Percentiles rank a stretch among this genome's conserved stretches.
Conservation (phyloP, 352 stramenopile species). For the Globisporangium emineosum region DNA sequence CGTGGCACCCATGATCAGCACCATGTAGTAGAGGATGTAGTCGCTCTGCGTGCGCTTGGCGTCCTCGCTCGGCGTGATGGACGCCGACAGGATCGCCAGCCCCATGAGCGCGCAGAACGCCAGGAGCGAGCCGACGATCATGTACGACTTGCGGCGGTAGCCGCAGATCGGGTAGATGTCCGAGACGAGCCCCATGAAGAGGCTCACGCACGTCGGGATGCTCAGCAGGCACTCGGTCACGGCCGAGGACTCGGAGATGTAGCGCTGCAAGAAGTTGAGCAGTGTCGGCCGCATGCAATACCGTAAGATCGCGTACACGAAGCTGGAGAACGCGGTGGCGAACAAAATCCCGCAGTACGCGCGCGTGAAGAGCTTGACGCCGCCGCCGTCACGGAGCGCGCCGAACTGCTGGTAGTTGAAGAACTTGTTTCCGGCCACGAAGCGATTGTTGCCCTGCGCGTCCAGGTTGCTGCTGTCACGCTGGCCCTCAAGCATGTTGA, state of each 20-base stretch:
- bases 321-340: conserved; percentile 43
- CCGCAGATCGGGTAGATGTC: conserved; percentile 84
- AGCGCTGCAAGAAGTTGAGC: conserved; percentile 59
- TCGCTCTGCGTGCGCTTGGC: conserved; percentile 21
- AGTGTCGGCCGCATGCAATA: conserved; percentile 69
- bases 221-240: conserved; percentile 75
- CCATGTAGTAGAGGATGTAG: conserved; percentile 29
- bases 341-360: conserved; percentile 58
- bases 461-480: conserved; percentile 10
- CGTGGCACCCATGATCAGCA: conserved; percentile 74
- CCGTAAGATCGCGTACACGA: conserved; percentile 61
- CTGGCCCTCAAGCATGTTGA: conserved; percentile 15
- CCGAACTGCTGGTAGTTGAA: conserved; percentile 82
- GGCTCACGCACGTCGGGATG: conserved; percentile 86
- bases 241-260: conserved; percentile 43
- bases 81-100: conserved; percentile 51
- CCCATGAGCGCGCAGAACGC: conserved; percentile 50
- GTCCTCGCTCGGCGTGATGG: conserved; percentile 27
- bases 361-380: conserved; percentile 58
- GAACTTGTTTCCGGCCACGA: conserved; percentile 55
- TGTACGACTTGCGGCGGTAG: conserved; percentile 90
- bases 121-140: conserved; percentile 69
- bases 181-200: conserved; percentile 85
- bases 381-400: conserved; percentile 52
- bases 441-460: conserved; percentile 20